Conservation (phyloP, 2,329 filamentous ascomycete genomes). For the Epicoccum sorghinum region DNA sequence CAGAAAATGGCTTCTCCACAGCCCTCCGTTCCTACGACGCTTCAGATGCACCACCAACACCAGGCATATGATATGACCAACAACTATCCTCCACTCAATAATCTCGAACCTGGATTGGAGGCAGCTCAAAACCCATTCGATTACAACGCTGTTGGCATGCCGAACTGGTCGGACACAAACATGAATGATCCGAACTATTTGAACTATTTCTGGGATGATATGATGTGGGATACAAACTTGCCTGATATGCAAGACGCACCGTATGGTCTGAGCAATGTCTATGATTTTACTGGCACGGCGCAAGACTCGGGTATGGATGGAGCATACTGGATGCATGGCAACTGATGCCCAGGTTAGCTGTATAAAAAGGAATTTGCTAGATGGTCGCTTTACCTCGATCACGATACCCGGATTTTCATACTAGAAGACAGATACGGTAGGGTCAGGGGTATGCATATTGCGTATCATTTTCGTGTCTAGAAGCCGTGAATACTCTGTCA, state of each 20-base stretch:
- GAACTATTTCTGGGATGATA: slow-evolving; percentile 50
- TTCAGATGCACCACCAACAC: slow-evolving; percentile 22
- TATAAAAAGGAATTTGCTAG: background rate
- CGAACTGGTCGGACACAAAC: slow-evolving; percentile 31
- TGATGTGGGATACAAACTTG: slow-evolving; percentile 51
- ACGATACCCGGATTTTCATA: slow-evolving; percentile 8
- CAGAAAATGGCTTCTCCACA: slow-evolving; percentile 25
- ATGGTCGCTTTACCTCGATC: slow-evolving; percentile 3
- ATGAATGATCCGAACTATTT: slow-evolving; percentile 37
- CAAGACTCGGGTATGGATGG: slow-evolving; percentile 40
- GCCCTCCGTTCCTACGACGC: slow-evolving; percentile 14
- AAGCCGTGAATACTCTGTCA: background rate
- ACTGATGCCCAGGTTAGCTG: slow-evolving; percentile 20
- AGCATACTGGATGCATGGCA: slow-evolving; percentile 47
- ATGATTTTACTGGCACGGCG: slow-evolving; percentile 42
- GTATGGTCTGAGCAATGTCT: slow-evolving; percentile 42
- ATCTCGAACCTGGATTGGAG: slow-evolving; percentile 4
- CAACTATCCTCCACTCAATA: slow-evolving; percentile 16
- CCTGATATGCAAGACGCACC: slow-evolving; percentile 47
- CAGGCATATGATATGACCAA: slow-evolving; percentile 22
- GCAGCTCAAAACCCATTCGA: slow-evolving; percentile 27
- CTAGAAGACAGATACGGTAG: background rate
- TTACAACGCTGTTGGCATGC: slow-evolving; percentile 35
- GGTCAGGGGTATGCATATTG: background rate
- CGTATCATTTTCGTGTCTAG: background rate